These are phyloP conservation scores for Lepidium didymum DNA, from an alignment of 345 rosid genomes.

Conservation along the genomic window DNA sequence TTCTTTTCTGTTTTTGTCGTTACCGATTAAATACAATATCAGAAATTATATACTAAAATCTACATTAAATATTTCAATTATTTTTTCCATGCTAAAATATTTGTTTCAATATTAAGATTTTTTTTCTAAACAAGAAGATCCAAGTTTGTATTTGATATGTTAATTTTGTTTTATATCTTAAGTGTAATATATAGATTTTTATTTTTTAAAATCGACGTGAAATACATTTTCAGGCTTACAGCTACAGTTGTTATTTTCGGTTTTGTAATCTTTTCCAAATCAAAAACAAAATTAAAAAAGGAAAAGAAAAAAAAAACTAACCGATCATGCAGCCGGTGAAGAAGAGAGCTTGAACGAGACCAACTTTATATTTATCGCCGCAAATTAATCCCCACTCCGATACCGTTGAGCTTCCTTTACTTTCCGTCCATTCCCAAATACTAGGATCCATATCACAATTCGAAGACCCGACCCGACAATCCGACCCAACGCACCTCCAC, in stretches of 20 bases:
- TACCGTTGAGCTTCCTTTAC: slow-evolving; percentile 69
- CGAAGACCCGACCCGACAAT: slow-evolving; percentile 35
- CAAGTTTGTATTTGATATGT: background rate
- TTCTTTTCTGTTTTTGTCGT: background rate
- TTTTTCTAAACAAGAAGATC: background rate
- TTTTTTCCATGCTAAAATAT: background rate
- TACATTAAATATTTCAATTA: too few relatives aligned
- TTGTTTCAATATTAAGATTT: background rate
- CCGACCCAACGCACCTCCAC: slow-evolving; percentile 40
- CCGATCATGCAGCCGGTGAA: slow-evolving; percentile 95
- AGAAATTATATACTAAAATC: background rate
- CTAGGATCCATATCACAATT: slow-evolving; percentile 49
- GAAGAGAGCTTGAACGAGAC: slow-evolving; percentile 80
- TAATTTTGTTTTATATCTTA: background rate
- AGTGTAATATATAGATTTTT: background rate
- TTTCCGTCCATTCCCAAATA: slow-evolving; percentile 70
- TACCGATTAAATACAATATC: background rate
- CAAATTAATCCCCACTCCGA: slow-evolving; percentile 81
- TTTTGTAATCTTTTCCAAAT: background rate
- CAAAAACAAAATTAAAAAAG: background rate
- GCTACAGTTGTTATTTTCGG: background rate
- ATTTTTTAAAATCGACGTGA: background rate
- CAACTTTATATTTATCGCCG: slow-evolving; percentile 69
- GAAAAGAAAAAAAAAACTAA: slow-evolving; percentile 12
- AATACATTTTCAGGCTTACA: background rate